Evolutionary conservation across 2,329 filamentous ascomycete genomes (phyloP), one percentile per base, ranked within the genome.

Genomic region (Fusarium sp.): DNA sequence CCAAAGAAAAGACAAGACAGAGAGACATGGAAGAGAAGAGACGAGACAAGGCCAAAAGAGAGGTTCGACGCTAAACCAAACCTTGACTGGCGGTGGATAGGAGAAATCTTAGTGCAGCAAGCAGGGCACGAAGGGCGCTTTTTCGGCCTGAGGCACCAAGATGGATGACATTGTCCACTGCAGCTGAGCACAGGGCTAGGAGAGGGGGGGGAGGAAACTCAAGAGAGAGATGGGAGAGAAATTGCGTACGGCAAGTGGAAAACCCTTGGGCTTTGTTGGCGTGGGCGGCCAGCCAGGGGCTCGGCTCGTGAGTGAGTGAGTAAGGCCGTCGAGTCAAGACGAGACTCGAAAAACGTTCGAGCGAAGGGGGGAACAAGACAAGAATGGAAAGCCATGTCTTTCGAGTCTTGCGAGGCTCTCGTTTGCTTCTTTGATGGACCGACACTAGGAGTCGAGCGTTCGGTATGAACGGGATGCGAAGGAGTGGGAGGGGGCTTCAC

Each of bases 1-100:
- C 66, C 66, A 65, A 69, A 67, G 60, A 65, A 65, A 72, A 66
- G 54, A 64, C 57, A 68, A 61, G 63, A 66, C 63, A 69, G 66
- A 69, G 64, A 72, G 71, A 66, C 63, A 71, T 71, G 64, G 65
- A 71, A 65, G 67, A 57, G 46, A 64, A 74, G 66, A 63, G 67
- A 71, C 68, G 65, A 70, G 66, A 69, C 74, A 71, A 70, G 58
- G 51, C 65, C 56, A 64, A 69, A 72, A 72, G 65, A 68, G 62
- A 66, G 70, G 64, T 75, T 56, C 71, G 72, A 72, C 77, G 77
- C 77, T 79, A 79, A 72, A 67, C 78, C 78, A 72, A 78, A 78
- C 64, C 46, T 71, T 72, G 78, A 74, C 74, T 78, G 74, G 77
- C 73, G 76, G 78, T 77, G 76, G 76, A 76, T 75, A 75, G 70